These are phyloP conservation scores for Dendrothele bispora DNA, from an alignment of 768 basidiomycete species.

Conservation along the genomic window DNA sequence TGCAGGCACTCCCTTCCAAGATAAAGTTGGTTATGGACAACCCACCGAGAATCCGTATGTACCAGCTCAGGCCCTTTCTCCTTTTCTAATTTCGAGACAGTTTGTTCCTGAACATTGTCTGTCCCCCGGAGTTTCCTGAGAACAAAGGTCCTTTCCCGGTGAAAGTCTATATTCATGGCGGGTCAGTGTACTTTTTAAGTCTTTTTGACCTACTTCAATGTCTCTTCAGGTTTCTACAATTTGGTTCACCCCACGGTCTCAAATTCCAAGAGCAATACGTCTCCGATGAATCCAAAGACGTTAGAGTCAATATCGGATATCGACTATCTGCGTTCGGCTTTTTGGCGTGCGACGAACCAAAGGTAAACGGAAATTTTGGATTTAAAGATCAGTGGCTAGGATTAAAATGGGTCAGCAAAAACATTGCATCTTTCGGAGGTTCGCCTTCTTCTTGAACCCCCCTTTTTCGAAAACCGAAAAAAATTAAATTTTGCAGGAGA, in stretches of 20 bases:
- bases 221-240: constrained; percentile 67
- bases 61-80: neutral
- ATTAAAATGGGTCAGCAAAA: constrained; percentile 67
- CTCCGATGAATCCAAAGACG: constrained; percentile 60
- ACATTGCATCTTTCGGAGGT: constrained; percentile 73
- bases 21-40: constrained; percentile 65
- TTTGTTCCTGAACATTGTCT: constrained; percentile 64
- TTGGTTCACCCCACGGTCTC: constrained; percentile 70
- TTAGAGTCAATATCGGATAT: constrained; percentile 79
- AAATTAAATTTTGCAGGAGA: constrained; percentile 42
- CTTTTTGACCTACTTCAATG: neutral
- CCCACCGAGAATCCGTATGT: constrained; percentile 72
- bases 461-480: constrained; percentile 1
- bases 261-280: constrained; percentile 65
- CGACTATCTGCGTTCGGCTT: constrained; percentile 78
- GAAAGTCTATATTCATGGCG: constrained; percentile 77
- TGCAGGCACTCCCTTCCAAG: constrained; percentile 46
- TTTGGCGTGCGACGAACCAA: constrained; percentile 62
- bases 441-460: constrained; percentile 7
- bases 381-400: constrained; percentile 86
- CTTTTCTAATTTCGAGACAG: constrained; percentile 32
- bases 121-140: constrained; percentile 51
- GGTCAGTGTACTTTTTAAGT: constrained; percentile 38
- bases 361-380: constrained; percentile 71
- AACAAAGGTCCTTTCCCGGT: constrained; percentile 52